phyloP scores from a whole-genome alignment of 2,329 filamentous ascomycete species.

The Aspergillus hortae region DNA sequence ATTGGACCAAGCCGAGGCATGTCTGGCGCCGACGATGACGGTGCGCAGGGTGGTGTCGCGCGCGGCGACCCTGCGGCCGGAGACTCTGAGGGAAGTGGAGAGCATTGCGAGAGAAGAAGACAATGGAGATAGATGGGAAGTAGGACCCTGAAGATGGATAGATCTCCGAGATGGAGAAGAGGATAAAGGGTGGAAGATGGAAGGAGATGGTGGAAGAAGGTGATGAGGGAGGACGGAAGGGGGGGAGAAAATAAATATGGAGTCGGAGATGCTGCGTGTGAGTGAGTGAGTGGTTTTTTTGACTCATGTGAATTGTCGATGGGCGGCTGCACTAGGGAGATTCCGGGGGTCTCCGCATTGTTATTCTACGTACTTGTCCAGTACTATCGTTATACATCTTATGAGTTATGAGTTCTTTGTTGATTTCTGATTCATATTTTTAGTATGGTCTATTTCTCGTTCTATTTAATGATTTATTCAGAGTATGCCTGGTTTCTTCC shows the following conservation, averaged over 20 bases:
- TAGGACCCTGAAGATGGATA: not conserved
- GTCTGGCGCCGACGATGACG: slow-evolving; percentile 47
- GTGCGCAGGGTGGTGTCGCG: slow-evolving; percentile 38
- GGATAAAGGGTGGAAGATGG: slow-evolving; percentile 1
- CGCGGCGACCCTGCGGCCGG: slow-evolving; percentile 39
- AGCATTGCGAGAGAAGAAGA: slow-evolving; percentile 34
- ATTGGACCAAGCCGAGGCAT: slow-evolving; percentile 82
- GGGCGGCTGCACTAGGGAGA: slow-evolving; percentile 10
- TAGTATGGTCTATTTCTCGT: not conserved
- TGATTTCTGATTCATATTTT: not conserved
- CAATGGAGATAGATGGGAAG: not conserved
- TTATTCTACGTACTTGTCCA: not conserved
- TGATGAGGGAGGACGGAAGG: slow-evolving; percentile 7
- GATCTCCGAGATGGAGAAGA: slow-evolving; percentile 2
- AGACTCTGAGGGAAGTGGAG: slow-evolving; percentile 45
- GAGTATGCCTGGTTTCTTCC: no score
- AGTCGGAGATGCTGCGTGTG: slow-evolving; percentile 17
- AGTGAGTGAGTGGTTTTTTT: slow-evolving; percentile 11
- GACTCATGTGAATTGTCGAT: slow-evolving; percentile 17
- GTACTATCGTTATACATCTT: no score
- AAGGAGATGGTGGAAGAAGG: not conserved
- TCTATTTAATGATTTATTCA: not conserved
- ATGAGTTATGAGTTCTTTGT: no score
- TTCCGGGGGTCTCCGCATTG: slow-evolving; percentile 12
- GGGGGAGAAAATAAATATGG: slow-evolving; percentile 9